These are phyloP conservation scores for Apiospora hydei DNA, from an alignment of 2,329 filamentous ascomycete species.

Conservation along the genomic window DNA sequence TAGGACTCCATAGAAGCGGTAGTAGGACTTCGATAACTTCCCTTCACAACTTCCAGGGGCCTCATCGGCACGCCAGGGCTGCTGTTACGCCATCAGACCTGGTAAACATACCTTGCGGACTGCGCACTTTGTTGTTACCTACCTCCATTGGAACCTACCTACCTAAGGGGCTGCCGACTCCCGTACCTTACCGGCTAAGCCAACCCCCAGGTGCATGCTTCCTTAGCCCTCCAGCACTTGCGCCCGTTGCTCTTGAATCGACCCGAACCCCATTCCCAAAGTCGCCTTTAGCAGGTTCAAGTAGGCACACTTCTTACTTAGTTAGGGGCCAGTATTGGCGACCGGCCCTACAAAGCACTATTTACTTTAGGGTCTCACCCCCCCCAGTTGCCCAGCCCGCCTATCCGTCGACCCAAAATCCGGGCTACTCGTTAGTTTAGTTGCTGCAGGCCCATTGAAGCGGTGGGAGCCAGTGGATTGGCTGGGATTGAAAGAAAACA, in stretches of 20 bases:
- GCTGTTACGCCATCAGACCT: not conserved
- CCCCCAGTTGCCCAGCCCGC: not conserved
- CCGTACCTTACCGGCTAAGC: not conserved
- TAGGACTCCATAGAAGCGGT: not conserved
- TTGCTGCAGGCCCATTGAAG: conserved; percentile 7
- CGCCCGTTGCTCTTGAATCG: conserved; percentile 11
- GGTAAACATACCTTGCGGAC: not conserved
- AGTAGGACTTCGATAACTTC: not conserved
- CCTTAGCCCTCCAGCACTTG: not conserved
- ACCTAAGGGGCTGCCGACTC: not conserved
- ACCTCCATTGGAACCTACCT: not conserved
- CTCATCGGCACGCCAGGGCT: not conserved
- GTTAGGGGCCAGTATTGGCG: not conserved
- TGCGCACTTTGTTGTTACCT: not conserved
- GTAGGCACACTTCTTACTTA: conserved; percentile 2
- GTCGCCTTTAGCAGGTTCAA: not conserved
- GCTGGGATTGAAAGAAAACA: conserved; percentile 14
- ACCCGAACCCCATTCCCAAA: not conserved
- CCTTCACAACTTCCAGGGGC: not conserved
- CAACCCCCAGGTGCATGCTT: not conserved
- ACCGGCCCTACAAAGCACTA: conserved; percentile 13
- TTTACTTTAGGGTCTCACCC: conserved; percentile 15
- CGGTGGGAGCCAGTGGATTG: conserved; percentile 22
- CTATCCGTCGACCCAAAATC: conserved; percentile 17
- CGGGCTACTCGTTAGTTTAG: not conserved